Evolutionary conservation across 768 basidiomycete genomes (phyloP).

Genomic region (Termitomyces sp.): DNA sequence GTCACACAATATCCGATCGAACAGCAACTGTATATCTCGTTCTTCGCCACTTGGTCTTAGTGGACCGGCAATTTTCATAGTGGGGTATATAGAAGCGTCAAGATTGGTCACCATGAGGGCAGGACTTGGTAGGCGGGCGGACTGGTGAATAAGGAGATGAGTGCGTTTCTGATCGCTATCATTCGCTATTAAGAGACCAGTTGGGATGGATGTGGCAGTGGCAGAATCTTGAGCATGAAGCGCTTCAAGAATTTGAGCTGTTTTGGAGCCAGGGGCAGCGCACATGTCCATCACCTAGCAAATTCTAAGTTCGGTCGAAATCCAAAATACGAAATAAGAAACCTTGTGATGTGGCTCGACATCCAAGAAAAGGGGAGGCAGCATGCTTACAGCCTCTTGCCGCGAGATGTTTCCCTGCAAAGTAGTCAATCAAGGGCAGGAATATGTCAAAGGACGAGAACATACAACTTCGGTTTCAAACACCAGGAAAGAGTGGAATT

Average conservation of each 20-base stretch:
- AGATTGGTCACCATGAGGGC: slow-evolving; percentile 94
- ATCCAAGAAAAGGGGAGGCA: slow-evolving; percentile 93
- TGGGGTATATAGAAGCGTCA: slow-evolving; percentile 85
- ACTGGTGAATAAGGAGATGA: slow-evolving; percentile 95
- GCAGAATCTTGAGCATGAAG: slow-evolving; percentile 74
- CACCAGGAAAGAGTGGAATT: slow-evolving; percentile 93
- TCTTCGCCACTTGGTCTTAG: slow-evolving; percentile 24
- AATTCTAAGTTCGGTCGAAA: background rate
- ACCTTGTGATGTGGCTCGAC: slow-evolving; percentile 90
- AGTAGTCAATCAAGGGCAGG: background rate
- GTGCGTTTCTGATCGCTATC: slow-evolving; percentile 93
- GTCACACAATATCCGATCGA: slow-evolving; percentile 93
- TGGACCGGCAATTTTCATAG: slow-evolving; percentile 45
- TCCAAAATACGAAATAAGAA: background rate
- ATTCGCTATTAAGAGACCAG: slow-evolving; percentile 90
- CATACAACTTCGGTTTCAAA: slow-evolving; percentile 96
- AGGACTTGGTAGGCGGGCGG: slow-evolving; percentile 88
- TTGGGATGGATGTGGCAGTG: slow-evolving; percentile 61
- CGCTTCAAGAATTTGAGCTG: slow-evolving; percentile 93
- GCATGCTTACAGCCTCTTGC: slow-evolving; percentile 98
- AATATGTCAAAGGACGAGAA: slow-evolving; percentile 8
- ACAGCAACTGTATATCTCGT: slow-evolving; percentile 53
- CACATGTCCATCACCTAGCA: slow-evolving; percentile 91
- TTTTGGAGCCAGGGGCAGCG: slow-evolving; percentile 97
- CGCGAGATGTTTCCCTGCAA: slow-evolving; percentile 87